Conservation (phyloP, 352 stramenopile genomes). For the Phytopythium ostracodes region DNA sequence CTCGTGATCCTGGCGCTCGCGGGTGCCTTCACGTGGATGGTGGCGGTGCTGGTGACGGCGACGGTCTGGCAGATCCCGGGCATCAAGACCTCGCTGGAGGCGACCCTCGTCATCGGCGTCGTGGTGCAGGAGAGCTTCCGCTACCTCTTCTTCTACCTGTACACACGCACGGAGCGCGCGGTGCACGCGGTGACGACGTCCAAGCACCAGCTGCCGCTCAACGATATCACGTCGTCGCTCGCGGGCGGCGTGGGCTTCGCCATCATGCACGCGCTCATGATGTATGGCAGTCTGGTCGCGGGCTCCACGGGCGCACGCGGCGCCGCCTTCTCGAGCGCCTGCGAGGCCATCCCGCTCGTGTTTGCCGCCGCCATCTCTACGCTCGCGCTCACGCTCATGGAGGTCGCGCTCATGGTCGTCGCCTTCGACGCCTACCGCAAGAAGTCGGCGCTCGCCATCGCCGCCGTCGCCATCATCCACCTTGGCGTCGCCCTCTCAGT, state of each 20-base stretch:
- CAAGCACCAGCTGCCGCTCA: conserved; percentile 76
- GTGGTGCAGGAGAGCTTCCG: conserved; percentile 72
- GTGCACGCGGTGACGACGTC: conserved; percentile 76
- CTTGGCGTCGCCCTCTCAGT: conserved; percentile 73
- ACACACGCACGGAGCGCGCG: conserved; percentile 66
- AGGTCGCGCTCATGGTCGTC: conserved; percentile 81
- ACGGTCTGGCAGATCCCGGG: conserved; percentile 71
- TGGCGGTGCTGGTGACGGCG: conserved; percentile 72
- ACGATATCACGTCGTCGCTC: conserved; percentile 80
- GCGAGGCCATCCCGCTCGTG: conserved; percentile 65
- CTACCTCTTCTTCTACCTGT: conserved; percentile 68
- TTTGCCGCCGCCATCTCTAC: conserved; percentile 66
- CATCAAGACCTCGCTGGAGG: conserved; percentile 67
- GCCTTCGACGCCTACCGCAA: conserved; percentile 82
- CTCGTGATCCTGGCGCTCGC: conserved; percentile 80
- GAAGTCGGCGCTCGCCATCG: conserved; percentile 38
- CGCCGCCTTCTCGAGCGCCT: conserved; percentile 70
- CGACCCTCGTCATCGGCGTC: conserved; percentile 67
- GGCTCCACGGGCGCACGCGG: conserved; percentile 64
- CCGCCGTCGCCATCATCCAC: conserved; percentile 62
- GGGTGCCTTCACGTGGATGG: conserved; percentile 78
- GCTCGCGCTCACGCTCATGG: conserved; percentile 67
- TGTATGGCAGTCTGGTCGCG: conserved; percentile 77
- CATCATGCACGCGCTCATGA: conserved; percentile 81
- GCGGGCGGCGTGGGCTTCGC: conserved; percentile 76